phyloP scores from a whole-genome alignment of 768 basidiomycete species.

The Tylopilus vinaceipallidus region DNA sequence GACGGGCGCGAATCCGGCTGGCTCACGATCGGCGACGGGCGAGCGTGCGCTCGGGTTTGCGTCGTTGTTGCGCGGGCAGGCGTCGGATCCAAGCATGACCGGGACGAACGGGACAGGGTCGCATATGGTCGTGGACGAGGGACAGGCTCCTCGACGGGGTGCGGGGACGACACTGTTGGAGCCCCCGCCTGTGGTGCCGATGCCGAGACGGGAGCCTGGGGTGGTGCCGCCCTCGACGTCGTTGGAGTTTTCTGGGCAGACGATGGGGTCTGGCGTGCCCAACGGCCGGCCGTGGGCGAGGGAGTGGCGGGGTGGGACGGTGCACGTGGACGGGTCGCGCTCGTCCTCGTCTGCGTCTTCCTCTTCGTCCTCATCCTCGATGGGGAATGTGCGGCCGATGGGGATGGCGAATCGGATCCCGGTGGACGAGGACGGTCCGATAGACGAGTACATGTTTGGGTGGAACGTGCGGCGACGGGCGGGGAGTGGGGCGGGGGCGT shows the following conservation, averaged over 20 bases:
- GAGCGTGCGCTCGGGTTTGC: conserved; percentile 15
- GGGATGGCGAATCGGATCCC: conserved; percentile 20
- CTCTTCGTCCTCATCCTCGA: conserved; percentile 3
- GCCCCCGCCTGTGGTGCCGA: too few relatives aligned
- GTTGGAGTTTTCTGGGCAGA: too few relatives aligned
- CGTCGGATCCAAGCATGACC: conserved; percentile 14
- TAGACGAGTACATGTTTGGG: conserved; percentile 18
- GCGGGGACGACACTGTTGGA: too few relatives aligned
- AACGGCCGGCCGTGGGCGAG: not conserved
- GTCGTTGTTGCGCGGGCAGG: conserved; percentile 16
- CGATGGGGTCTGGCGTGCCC: too few relatives aligned
- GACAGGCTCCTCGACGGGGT: too few relatives aligned
- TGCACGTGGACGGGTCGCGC: conserved; percentile 9
- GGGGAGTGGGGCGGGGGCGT: conserved; percentile 7
- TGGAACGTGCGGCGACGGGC: conserved; percentile 7
- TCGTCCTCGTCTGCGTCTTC: conserved; percentile 20
- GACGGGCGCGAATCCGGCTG: not conserved
- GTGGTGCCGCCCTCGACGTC: too few relatives aligned
- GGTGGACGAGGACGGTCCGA: conserved; percentile 15
- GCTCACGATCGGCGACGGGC: conserved; percentile 10
- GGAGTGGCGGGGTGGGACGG: conserved; percentile 21
- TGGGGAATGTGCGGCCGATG: conserved; percentile 7
- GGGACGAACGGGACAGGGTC: conserved; percentile 12
- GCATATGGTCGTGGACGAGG: conserved; percentile 14
- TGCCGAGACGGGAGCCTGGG: too few relatives aligned